Base-by-base conservation (phyloP, 2,329 filamentous ascomycete genomes). In the Aspergillus bombycis region DNA sequence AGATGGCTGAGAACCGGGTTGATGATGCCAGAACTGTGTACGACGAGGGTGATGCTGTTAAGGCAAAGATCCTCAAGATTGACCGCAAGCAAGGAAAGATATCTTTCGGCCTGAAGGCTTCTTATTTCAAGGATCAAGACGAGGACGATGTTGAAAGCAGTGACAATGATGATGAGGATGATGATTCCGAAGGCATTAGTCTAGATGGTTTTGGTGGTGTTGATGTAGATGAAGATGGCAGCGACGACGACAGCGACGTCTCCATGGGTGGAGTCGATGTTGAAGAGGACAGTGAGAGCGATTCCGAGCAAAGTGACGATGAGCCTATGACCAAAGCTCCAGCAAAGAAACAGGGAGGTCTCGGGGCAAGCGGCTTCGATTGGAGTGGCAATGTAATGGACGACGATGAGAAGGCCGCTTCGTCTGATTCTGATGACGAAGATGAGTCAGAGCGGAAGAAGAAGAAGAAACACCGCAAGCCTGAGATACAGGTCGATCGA, bases 71-170 rank as follows among this genome's bases (percentile, higher is more conserved):
- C 19, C 78, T 98, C 57, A 91, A 90, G 71, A 83, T 99, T 56
- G 90, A 98, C 69, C 72, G 81, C 5, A 84, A 89, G 68, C 91
- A 91, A 77, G 89, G 89, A 75, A 89, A 91, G 71, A 90, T 99
- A 70, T 96, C 87, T 70, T 93, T 99, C 71, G 93, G 94, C 1
- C 82, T 99, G 64, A 99, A 98, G 80, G 93, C 95, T 43, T 96
- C 93, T 11, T 93, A 97, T 73, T 94, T 99, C 72, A 87, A 89
- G 63, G 84, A 88, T 60, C 80, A 81, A 30, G 84, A 82, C 28
- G 82, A 83, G 1, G 83, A 84, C 7, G 82, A 78, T 26, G 53
- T n/a, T 26, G 72, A 75, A 41, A 71, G 67, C 43, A 72, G 85
- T 19, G 48, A 52, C 14, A 11, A 52, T 79, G 52, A 84, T 73